Base-by-base conservation (phyloP, 2,329 filamentous ascomycete genomes). In the Curvularia sp. region DNA sequence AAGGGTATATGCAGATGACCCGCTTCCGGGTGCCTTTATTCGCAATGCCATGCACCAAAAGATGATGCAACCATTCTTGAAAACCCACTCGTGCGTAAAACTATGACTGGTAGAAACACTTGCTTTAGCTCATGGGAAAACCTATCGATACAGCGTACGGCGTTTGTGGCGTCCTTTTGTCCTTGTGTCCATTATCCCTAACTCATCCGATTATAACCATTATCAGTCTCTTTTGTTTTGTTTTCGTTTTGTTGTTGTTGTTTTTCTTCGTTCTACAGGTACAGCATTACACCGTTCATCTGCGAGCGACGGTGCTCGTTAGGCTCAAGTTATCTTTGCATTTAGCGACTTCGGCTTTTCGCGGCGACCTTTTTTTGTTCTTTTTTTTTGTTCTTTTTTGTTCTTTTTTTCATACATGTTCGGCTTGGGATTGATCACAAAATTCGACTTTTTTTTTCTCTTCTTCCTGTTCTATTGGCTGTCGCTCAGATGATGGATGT, bases 81-180 rank as follows among this genome's bases (percentile, higher is more conserved):
- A 49, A 56, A n/a, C n/a, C 28, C 34, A 48, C 41, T 38, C 39
- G 38, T 55, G 38, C 13, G 27, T 46, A 32, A 28, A 28, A 43
- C 45, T 15, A 27, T 34, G 10, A 41, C 41, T 39, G 41, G 34
- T 41, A 38, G n/a, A 39, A 38, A 47, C 43, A 30, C 15, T 21
- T 41, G 27, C 30, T 34, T 19, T 10, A 43, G 54, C 39, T 45
- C 19, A 61, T 57, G 34, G 15, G 36, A 53, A n/a, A n/a, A 21
- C 21, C 36, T 15, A 27, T 32, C 43, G 43, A 50, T 56, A 34
- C 39, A 59, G 50, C 56, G 48, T 21, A 43, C 41, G 55, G 54
- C 55, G 49, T 60, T 52, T 23, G 25, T 23, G 59, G 59, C 27
- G 59, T 58, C 53, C 42, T 39, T 25, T 47, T 60, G 15, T 49